Evolutionary conservation across 306 rosid species (phyloP).

Genomic region (Vachellia pachyceras): DNA sequence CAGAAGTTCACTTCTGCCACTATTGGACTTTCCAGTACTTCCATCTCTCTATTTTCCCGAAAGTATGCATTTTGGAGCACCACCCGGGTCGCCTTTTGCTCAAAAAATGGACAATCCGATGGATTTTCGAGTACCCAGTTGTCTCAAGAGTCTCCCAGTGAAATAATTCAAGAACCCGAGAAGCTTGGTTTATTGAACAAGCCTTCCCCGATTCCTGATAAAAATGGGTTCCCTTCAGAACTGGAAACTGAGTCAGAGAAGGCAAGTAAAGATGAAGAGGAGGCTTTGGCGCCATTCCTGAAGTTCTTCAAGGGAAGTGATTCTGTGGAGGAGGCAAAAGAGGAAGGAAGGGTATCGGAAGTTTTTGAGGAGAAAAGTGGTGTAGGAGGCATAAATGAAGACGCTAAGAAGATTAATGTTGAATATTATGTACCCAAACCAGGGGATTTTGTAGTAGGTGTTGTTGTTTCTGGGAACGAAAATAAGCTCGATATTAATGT

Average conservation of each 20-base stretch:
- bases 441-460: slow-evolving; percentile 91
- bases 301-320: slow-evolving; percentile 74
- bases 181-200: slow-evolving; percentile 74
- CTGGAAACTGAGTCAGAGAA: slow-evolving; percentile 46
- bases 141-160: slow-evolving; percentile 47
- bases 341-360: slow-evolving; percentile 40
- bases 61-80: slow-evolving; percentile 46
- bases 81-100: slow-evolving; percentile 58
- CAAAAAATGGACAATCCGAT: slow-evolving; percentile 59
- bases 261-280: slow-evolving; percentile 58
- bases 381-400: slow-evolving; percentile 45
- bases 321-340: slow-evolving; percentile 49
- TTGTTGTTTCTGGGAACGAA: slow-evolving; percentile 92
- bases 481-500: slow-evolving; percentile 86
- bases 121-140: slow-evolving; percentile 61
- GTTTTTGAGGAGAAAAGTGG: slow-evolving; percentile 51
- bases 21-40: slow-evolving; percentile 19
- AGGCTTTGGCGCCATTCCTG: slow-evolving; percentile 83
- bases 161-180: slow-evolving; percentile 53
- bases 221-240: slow-evolving; percentile 51
- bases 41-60: slow-evolving; percentile 42
- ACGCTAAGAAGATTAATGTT: slow-evolving; percentile 55
- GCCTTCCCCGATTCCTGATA: slow-evolving; percentile 63
- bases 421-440: slow-evolving; percentile 95
- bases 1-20: slow-evolving; percentile 33